A percentile compares a stretch with the other conserved stretches of the same genome.
These are phyloP conservation scores for Parastagonospora nodorum DNA, from an alignment of 2,329 filamentous ascomycete species.

Conservation along the genomic window DNA sequence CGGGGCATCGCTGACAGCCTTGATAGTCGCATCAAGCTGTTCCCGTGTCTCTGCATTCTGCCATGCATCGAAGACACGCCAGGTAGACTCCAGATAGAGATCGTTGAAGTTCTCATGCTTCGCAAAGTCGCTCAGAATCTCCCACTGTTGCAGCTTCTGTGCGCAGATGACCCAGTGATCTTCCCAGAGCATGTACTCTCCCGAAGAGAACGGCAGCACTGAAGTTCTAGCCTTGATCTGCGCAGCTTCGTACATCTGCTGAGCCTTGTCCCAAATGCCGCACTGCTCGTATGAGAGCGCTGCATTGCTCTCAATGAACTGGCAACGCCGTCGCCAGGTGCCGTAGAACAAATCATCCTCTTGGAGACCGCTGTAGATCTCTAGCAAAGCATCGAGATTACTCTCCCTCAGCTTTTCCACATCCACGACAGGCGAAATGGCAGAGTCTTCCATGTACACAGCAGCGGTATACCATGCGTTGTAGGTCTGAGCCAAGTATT, in stretches of 20 bases:
- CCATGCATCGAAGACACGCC: slow-evolving; percentile 96
- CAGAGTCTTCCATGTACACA: slow-evolving; percentile 85
- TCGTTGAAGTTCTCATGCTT: slow-evolving; percentile 99
- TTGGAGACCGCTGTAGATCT: slow-evolving; percentile 86
- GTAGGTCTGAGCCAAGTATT: slow-evolving; percentile 91
- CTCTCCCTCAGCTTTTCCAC: slow-evolving; percentile 86
- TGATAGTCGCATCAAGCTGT: slow-evolving; percentile 89
- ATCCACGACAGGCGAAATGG: slow-evolving; percentile 82
- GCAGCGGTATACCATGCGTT: slow-evolving; percentile 97
- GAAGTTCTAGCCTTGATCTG: slow-evolving; percentile 97
- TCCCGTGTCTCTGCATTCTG: slow-evolving; percentile 83
- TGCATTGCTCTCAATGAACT: slow-evolving; percentile 97
- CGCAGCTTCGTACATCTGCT: slow-evolving; percentile 93
- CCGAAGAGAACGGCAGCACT: slow-evolving; percentile 93
- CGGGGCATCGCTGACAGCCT: slow-evolving; percentile 95
- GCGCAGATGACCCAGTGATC: slow-evolving; percentile 98
- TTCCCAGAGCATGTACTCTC: slow-evolving; percentile 99
- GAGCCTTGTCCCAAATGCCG: slow-evolving; percentile 99
- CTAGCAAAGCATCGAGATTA: slow-evolving; percentile 92
- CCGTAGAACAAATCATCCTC: slow-evolving; percentile 98
- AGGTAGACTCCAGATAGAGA: slow-evolving; percentile 90
- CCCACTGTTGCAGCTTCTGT: slow-evolving; percentile 98
- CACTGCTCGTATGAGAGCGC: slow-evolving; percentile 98
- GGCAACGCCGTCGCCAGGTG: slow-evolving; percentile 91
- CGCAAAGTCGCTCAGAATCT: slow-evolving; percentile 94